A percentile compares a stretch with the other conserved stretches of the same genome.
Evolutionary conservation across 345 rosid genomes (phyloP).

Genomic region (Populus euphratica): DNA sequence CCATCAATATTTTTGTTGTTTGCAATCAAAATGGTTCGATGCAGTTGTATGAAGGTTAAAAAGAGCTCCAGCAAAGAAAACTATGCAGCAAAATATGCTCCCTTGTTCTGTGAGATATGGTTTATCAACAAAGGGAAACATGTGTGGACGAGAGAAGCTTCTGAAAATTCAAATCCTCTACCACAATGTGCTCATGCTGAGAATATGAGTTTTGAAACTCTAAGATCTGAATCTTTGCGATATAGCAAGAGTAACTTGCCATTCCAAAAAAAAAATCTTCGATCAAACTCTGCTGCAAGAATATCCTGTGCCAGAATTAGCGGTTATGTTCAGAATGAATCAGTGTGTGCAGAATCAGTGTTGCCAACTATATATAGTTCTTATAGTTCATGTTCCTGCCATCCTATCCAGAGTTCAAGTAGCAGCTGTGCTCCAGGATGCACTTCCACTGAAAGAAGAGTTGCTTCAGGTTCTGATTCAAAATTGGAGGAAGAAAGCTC

Average conservation of each 20-base stretch:
- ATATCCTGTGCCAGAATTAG: conserved; percentile 18
- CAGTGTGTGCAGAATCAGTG: conserved; percentile 15
- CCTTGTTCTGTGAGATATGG: conserved; percentile 57
- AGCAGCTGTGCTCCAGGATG: conserved; percentile 23
- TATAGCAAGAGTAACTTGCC: conserved; percentile 13
- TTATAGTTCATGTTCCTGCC: conserved; percentile 8
- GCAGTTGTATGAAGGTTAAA: conserved; percentile 54
- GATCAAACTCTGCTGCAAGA: conserved; percentile 23
- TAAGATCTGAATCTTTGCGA: conserved; percentile 29
- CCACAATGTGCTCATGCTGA: conserved; percentile 11
- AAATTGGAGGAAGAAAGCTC: conserved; percentile 34
- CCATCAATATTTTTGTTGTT: neutral
- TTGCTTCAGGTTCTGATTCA: conserved; percentile 35
- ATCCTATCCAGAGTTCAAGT: conserved; percentile 17
- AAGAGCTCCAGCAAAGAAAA: conserved; percentile 45
- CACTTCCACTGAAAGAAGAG: conserved; percentile 29
- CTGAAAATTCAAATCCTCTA: conserved; percentile 23
- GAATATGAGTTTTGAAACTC: conserved; percentile 5
- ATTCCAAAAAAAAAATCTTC: conserved; percentile 10
- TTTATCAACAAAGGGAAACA: conserved; percentile 60
- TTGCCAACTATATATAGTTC: conserved; percentile 17
- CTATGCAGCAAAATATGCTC: conserved; percentile 48
- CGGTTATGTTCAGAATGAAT: conserved; percentile 28
- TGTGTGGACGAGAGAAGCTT: conserved; percentile 57
- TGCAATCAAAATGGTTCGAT: conserved; percentile 14